A percentile compares a stretch with the other conserved stretches of the same genome.
phyloP scores from a whole-genome alignment of 306 rosid species.

The Prunus padus region DNA sequence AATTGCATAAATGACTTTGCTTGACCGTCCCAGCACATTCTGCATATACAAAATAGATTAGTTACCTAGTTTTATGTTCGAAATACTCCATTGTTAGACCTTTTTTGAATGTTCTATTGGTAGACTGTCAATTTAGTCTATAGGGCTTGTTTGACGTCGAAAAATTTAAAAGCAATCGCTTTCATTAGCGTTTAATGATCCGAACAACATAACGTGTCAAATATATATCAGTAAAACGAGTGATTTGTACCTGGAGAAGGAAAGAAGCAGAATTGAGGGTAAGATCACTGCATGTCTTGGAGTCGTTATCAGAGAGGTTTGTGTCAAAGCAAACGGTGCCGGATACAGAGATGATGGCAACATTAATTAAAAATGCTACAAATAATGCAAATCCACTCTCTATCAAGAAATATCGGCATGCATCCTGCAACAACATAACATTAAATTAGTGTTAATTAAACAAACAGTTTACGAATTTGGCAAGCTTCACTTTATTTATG shows the following conservation, averaged over 20 bases:
- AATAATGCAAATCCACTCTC: slow-evolving; percentile 79
- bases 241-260: slow-evolving; percentile 65
- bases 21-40: slow-evolving; percentile 83
- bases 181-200: too few species aligned
- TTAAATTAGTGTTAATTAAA: background rate
- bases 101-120: background rate
- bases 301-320: slow-evolving; percentile 32
- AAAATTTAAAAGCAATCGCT: too few species aligned
- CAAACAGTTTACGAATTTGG: background rate
- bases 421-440: slow-evolving; percentile 50
- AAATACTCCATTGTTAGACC: background rate
- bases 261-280: slow-evolving; percentile 77
- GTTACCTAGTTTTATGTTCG: background rate
- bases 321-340: slow-evolving; percentile 54
- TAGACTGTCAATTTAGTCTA: background rate
- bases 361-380: slow-evolving; percentile 76
- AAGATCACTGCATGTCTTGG: slow-evolving; percentile 44
- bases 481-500: too few species aligned
- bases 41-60: slow-evolving; percentile 8
- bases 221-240: background rate
- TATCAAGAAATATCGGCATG: slow-evolving; percentile 69
- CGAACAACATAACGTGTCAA: background rate
- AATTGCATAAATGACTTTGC: slow-evolving; percentile 72
- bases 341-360: slow-evolving; percentile 68
- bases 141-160: too few species aligned